phyloP scores from a whole-genome alignment of 768 basidiomycete genomes.

The Lactifluus volemus region DNA sequence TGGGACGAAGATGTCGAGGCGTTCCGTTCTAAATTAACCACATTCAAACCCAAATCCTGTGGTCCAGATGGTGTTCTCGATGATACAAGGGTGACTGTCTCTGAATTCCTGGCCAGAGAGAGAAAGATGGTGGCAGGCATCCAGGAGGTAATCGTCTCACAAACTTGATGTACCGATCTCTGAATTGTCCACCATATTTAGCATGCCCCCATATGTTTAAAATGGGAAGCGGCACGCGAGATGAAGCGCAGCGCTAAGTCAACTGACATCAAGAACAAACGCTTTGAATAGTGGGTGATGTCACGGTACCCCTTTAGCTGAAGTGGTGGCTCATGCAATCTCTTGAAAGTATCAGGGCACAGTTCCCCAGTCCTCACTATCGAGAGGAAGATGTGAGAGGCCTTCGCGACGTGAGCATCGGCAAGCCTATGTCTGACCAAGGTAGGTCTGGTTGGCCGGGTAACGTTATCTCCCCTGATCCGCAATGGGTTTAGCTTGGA shows the following conservation, averaged over 20 bases:
- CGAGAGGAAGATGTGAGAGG: no score
- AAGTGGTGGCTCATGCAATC: no score
- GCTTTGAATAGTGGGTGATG: no score
- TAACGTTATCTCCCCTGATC: neutral
- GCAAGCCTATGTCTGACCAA: conserved; percentile 13
- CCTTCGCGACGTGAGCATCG: neutral
- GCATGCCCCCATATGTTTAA: neutral
- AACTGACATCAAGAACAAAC: no score
- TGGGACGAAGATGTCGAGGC: conserved; percentile 5
- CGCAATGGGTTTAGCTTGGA: neutral
- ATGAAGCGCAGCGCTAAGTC: no score
- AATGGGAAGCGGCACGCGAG: no score
- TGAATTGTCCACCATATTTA: neutral
- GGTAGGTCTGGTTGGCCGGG: neutral
- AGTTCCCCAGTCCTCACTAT: no score
- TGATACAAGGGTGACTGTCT: neutral
- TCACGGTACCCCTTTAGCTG: no score
- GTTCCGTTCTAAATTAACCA: neutral
- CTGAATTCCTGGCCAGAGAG: neutral
- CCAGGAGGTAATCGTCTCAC: neutral
- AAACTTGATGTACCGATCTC: neutral
- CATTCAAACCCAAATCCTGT: neutral
- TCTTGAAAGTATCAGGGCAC: no score
- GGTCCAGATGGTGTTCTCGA: neutral
- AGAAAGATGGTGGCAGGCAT: neutral